Evolutionary conservation across 495 filamentous ascomycete species (phyloP).

Genomic region (Annulohypoxylon nitens): DNA sequence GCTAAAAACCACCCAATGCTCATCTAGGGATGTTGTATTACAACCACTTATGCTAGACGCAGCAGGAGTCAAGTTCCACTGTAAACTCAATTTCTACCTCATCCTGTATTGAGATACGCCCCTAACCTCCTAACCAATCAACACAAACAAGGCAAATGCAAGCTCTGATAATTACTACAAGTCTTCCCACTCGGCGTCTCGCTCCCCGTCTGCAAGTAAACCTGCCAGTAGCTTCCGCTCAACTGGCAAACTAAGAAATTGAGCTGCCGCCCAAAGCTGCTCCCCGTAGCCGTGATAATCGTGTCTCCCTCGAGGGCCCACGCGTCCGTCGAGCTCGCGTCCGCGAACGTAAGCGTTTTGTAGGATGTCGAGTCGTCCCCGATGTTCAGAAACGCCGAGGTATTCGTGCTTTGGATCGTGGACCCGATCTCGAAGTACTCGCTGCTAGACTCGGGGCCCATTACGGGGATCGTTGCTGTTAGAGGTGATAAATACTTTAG

Average conservation of each 20-base stretch:
- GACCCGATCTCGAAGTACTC: conserved; percentile 62
- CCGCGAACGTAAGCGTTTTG: conserved; percentile 61
- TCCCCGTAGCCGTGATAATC: conserved; percentile 61
- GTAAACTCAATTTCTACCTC: not conserved
- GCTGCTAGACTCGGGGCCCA: conserved; percentile 60
- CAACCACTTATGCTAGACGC: not conserved
- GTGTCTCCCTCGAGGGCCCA: conserved; percentile 66
- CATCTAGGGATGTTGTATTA: not conserved
- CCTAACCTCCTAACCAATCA: conserved; percentile 26
- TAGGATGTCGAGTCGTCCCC: conserved; percentile 58
- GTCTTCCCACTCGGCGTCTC: conserved; percentile 60
- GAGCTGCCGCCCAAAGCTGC: conserved; percentile 62
- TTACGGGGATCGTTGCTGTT: conserved; percentile 56
- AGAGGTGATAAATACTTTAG: not conserved
- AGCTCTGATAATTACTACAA: conserved; percentile 65
- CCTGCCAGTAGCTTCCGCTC: conserved; percentile 58
- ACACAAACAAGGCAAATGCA: conserved; percentile 65
- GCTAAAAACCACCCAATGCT: not conserved
- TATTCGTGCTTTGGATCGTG: conserved; percentile 63
- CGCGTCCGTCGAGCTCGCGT: conserved; percentile 54
- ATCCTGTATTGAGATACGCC: not conserved
- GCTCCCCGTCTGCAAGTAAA: conserved; percentile 64
- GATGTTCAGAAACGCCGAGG: conserved; percentile 61
- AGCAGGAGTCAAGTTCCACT: not conserved
- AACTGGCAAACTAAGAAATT: conserved; percentile 65